These are phyloP conservation scores for Sporothrix phasma DNA, from an alignment of 2,329 filamentous ascomycete genomes.

Conservation along the genomic window DNA sequence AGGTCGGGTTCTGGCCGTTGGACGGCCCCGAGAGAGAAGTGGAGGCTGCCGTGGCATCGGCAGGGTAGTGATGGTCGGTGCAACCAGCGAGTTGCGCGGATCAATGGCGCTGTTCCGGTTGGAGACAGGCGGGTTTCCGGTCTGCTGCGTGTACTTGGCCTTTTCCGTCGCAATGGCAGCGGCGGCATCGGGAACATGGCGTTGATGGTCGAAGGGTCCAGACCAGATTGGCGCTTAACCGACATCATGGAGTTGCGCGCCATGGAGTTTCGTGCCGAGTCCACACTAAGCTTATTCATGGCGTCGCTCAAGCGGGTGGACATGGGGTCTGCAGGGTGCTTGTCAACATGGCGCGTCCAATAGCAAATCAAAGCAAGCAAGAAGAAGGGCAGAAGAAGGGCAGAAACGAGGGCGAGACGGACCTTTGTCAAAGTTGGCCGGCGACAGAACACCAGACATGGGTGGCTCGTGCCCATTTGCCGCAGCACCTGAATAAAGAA, in stretches of 20 bases:
- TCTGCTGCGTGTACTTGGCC: conserved; percentile 92
- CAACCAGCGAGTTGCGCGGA: conserved; percentile 62
- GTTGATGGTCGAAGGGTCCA: conserved; percentile 88
- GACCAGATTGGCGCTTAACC: conserved; percentile 85
- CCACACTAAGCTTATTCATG: conserved; percentile 88
- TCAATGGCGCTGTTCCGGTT: conserved; percentile 87
- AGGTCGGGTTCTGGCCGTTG: conserved; percentile 57
- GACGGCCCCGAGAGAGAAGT: conserved; percentile 52
- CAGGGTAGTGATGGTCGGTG: conserved; percentile 63
- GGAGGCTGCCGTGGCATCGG: conserved; percentile 49
- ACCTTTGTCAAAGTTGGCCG: conserved; percentile 96
- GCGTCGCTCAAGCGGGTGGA: conserved; percentile 90
- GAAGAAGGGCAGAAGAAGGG: neutral
- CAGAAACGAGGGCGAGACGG: neutral
- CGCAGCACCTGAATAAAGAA: conserved; percentile 99
- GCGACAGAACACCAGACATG: conserved; percentile 90
- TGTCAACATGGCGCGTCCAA: conserved; percentile 17
- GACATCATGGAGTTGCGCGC: conserved; percentile 69
- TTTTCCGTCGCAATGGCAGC: conserved; percentile 98
- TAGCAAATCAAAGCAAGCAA: neutral
- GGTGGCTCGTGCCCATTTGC: conserved; percentile 97
- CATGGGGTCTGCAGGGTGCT: conserved; percentile 66
- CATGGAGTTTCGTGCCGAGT: conserved; percentile 77
- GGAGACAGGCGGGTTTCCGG: conserved; percentile 77
- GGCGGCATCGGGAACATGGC: conserved; percentile 97